Evolutionary conservation across 495 filamentous ascomycete species (phyloP).

Genomic region (Pyrenopolyporus hunteri): DNA sequence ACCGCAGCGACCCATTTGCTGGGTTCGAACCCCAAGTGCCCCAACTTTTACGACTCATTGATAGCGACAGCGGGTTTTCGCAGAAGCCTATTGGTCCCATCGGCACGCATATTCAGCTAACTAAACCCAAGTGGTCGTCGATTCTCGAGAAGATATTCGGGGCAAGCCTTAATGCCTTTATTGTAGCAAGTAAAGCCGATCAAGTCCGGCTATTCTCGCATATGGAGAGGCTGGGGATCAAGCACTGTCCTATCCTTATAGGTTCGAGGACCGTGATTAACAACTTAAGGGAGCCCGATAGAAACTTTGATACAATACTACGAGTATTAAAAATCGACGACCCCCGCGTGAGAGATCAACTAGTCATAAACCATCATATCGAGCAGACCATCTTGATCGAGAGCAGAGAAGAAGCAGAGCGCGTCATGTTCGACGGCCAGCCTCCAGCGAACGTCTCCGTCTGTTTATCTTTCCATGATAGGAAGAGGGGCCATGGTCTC

Average conservation of each 20-base stretch:
- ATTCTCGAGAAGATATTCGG: conserved; percentile 79
- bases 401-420: conserved; percentile 65
- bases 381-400: conserved; percentile 85
- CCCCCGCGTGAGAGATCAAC: conserved; percentile 72
- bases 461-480: conserved; percentile 68
- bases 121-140: conserved; percentile 82
- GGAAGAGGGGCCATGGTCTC: conserved; percentile 66
- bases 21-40: conserved; percentile 69
- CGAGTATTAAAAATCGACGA: conserved; percentile 83
- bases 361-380: conserved; percentile 82
- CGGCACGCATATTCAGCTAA: conserved; percentile 73
- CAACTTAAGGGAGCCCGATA: conserved; percentile 73
- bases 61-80: conserved; percentile 67
- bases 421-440: conserved; percentile 69
- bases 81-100: conserved; percentile 83
- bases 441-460: conserved; percentile 72
- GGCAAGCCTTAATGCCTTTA: conserved; percentile 68
- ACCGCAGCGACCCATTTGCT: conserved; percentile 39
- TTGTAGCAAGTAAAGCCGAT: conserved; percentile 78
- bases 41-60: conserved; percentile 68
- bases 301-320: conserved; percentile 74
- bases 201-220: conserved; percentile 63
- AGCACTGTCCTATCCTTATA: conserved; percentile 69
- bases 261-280: conserved; percentile 64
- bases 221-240: conserved; percentile 63